phyloP scores from a whole-genome alignment of 2,329 filamentous ascomycete species.

The Monilinia aucupariae region DNA sequence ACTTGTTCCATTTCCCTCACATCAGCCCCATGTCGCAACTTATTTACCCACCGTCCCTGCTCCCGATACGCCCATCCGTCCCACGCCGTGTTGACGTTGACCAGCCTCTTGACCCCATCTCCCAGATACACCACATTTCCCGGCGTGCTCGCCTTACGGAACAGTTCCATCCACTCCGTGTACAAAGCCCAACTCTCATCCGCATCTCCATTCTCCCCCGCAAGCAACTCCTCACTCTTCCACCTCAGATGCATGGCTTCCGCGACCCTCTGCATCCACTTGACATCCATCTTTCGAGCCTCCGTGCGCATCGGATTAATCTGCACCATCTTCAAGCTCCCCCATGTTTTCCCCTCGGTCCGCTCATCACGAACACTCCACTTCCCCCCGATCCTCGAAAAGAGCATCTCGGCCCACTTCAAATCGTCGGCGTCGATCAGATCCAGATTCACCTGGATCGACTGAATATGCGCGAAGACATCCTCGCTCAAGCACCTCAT shows the following conservation, averaged over 20 bases:
- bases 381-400: neutral
- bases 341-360: neutral
- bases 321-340: neutral
- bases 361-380: neutral
- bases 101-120: neutral
- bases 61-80: conserved; percentile 3
- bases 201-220: neutral
- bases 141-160: neutral
- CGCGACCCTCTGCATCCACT: conserved; percentile 12
- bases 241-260: conserved; percentile 10
- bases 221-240: neutral
- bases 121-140: conserved; percentile 3
- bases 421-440: conserved; percentile 7
- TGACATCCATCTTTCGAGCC: conserved; percentile 10
- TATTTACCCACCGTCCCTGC: neutral
- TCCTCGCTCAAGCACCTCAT: neutral
- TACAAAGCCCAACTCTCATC: conserved; percentile 2
- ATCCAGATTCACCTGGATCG: conserved; percentile 11
- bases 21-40: neutral
- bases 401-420: conserved; percentile 5
- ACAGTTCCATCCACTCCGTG: conserved; percentile 3
- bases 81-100: conserved; percentile 12
- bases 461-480: neutral
- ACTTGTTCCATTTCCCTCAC: neutral
- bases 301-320: conserved; percentile 12